Percentiles rank a stretch among this genome's conserved stretches.
phyloP scores from a whole-genome alignment of 768 basidiomycete species.

The Termitomyces sp. region DNA sequence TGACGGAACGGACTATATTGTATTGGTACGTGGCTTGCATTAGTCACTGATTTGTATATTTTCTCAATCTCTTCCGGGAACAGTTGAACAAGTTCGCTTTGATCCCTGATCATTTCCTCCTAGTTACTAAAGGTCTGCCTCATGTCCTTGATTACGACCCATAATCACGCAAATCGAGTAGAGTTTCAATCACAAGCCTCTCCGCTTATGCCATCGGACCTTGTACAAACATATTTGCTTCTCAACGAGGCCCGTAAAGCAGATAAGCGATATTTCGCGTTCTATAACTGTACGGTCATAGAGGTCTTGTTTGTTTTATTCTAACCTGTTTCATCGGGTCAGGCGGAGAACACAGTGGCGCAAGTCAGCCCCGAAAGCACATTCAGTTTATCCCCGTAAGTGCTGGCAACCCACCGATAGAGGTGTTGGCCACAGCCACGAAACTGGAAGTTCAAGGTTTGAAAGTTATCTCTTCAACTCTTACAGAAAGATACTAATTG shows the following conservation, averaged over 20 bases:
- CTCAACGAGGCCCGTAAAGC: slow-evolving; percentile 61
- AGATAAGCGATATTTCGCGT: slow-evolving; percentile 63
- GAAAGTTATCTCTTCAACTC: slow-evolving; percentile 3
- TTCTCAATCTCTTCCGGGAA: not conserved
- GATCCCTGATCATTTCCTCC: slow-evolving; percentile 78
- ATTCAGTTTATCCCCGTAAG: slow-evolving; percentile 76
- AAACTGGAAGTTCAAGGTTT: slow-evolving; percentile 55
- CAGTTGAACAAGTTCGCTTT: slow-evolving; percentile 88
- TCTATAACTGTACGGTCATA: slow-evolving; percentile 74
- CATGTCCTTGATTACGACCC: not conserved
- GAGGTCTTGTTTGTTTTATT: not conserved
- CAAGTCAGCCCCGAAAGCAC: slow-evolving; percentile 89
- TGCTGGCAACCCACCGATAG: slow-evolving; percentile 69
- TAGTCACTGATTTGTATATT: not conserved
- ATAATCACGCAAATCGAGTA: slow-evolving; percentile 19
- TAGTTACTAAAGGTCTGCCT: slow-evolving; percentile 75
- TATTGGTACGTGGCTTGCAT: slow-evolving; percentile 49
- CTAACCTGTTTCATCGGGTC: not conserved
- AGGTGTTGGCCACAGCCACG: slow-evolving; percentile 54
- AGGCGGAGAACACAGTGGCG: slow-evolving; percentile 79
- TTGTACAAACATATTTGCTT: slow-evolving; percentile 71
- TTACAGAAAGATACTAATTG: not conserved
- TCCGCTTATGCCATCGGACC: slow-evolving; percentile 73
- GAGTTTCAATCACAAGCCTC: slow-evolving; percentile 75
- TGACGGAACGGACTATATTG: slow-evolving; percentile 53